Conservation (phyloP, 495 filamentous ascomycete genomes). For the Aspergillus nanangensis region DNA sequence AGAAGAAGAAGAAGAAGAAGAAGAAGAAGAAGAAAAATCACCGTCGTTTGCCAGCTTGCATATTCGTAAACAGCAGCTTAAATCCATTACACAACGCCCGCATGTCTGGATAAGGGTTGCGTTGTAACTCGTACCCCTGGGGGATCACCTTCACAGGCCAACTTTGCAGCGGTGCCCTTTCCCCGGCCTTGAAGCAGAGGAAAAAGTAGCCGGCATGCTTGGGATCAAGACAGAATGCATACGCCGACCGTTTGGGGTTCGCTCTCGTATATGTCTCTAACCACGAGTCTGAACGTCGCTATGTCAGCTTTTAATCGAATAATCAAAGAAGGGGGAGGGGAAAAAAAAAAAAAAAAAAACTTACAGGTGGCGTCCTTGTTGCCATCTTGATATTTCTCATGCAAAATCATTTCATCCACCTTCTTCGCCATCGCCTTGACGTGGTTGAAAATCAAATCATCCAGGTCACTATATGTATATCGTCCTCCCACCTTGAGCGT, state of each 20-base stretch:
- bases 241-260: constrained; percentile 88
- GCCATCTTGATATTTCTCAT: constrained; percentile 84
- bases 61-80: constrained; percentile 58
- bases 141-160: constrained; percentile 93
- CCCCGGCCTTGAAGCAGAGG: constrained; percentile 91
- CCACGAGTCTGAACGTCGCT: constrained; percentile 72
- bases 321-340: constrained; percentile 3
- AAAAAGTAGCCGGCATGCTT: constrained; percentile 92
- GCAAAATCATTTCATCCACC: constrained; percentile 88
- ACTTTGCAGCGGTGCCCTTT: constrained; percentile 60
- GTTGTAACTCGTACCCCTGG: constrained; percentile 80
- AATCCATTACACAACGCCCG: constrained; percentile 87
- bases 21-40: constrained; percentile 11
- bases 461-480: constrained; percentile 90
- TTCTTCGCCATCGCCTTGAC: constrained; percentile 97
- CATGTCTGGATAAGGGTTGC: constrained; percentile 89
- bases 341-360: constrained; percentile 21
- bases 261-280: constrained; percentile 90
- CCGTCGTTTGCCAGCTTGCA: constrained; percentile 39
- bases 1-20: not conserved
- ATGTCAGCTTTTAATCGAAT: constrained; percentile 24
- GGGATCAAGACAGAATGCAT: constrained; percentile 89
- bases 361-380: constrained; percentile 81
- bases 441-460: constrained; percentile 95
- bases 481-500: constrained; percentile 78